Evolutionary conservation across 495 filamentous ascomycete species (phyloP), one percentile per base, ranked within the genome.

Genomic region (Mytilinidion resinicola): DNA sequence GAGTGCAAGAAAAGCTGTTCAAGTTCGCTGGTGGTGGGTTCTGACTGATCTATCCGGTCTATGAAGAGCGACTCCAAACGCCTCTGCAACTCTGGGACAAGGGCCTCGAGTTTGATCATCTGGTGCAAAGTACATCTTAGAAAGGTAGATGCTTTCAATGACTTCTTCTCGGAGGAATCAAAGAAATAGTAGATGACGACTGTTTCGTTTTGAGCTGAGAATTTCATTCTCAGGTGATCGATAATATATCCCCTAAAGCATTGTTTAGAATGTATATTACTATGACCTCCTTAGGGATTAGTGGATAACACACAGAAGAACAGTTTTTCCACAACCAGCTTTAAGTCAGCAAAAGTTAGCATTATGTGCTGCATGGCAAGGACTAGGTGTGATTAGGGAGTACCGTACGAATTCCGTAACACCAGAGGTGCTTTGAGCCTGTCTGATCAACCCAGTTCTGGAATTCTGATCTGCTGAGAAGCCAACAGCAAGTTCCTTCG

Each of bases 301-400:
- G 9, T 14, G 19, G 46, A 11, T 38, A 4, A 50, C 66, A 34
- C 59, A 67, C 66, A 51, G 57, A 20, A 69, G 51, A 51, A 58
- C 55, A 15, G 66, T 67, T 64, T 69, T 69, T 42, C 66, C 66
- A 51, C 56, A 66, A 33, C 66, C 66, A 35, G 66, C 66, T 69
- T 52, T 49, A 20, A 54, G 38, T 11, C 39, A 49, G 20, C 33
- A 53, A 15, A 39, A 47, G 50, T 53, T 54, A 53, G 42, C 25
- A 38, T 25, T 9, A 5, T 46, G 15, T 51, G 38, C 21, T 33
- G 3, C 33, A 43, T 41, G n/a, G 19, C 11, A 58, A 58, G 6
- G 34, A 36, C 49, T 14, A 36, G 20, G 35, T 52, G 10, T 35
- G 30, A 48, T 36, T 21, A 55, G 3, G 49, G 46, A 53, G 54